These are phyloP conservation scores for Sideroxylon spinosum DNA, from an alignment of 179 eudicot genomes.

Conservation along the genomic window DNA sequence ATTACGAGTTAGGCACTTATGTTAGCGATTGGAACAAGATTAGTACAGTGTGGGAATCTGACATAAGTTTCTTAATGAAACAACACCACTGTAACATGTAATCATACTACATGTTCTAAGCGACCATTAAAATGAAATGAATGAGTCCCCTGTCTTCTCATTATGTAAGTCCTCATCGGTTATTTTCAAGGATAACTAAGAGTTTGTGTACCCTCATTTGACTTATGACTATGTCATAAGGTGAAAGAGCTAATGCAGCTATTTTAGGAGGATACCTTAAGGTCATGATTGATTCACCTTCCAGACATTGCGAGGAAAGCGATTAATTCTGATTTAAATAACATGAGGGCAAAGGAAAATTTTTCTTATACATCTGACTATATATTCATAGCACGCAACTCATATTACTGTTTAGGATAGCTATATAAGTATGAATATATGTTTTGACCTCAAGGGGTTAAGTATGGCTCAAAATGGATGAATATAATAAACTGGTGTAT, in stretches of 20 bases:
- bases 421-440: no score
- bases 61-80: neutral
- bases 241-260: neutral
- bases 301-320: neutral
- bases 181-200: neutral
- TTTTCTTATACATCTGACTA: no score
- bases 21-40: neutral
- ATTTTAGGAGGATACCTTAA: neutral
- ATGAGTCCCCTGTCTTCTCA: neutral
- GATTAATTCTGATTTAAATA: neutral
- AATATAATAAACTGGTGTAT: no score
- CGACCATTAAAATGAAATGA: neutral
- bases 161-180: neutral
- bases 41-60: neutral
- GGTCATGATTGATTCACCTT: neutral
- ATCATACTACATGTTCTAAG: neutral
- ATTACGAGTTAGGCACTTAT: no score
- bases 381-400: no score
- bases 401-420: no score
- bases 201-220: no score
- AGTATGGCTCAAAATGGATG: no score
- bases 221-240: neutral
- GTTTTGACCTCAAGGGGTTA: no score
- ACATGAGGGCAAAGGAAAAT: neutral
- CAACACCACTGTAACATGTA: neutral